Base-by-base conservation (phyloP, 2,329 filamentous ascomycete genomes). In the Truncatella angustata region DNA sequence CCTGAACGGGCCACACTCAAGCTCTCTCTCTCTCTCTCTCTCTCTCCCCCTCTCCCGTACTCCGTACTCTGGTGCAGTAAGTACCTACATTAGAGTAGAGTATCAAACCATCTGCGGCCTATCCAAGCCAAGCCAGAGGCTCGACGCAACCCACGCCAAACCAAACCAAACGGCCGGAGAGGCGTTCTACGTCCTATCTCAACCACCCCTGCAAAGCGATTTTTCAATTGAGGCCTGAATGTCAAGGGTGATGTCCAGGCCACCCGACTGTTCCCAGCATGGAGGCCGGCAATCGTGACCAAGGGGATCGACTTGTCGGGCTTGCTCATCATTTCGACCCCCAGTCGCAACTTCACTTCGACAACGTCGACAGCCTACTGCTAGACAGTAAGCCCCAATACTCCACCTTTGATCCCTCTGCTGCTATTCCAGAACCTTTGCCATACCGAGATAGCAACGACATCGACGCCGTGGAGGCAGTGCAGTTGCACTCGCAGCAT, bases 221-320 rank as follows among this genome's bases (percentile, higher is more conserved):
- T n/a, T n/a, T n/a, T n/a, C n/a, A n/a, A n/a, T 54, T 54, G 48
- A 46, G 48, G 48, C 60, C 58, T 58, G 57, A 60, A 57, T 57
- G 58, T 62, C 59, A 20, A 63, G 63, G 67, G 66, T 70, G 70
- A 71, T 70, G 69, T 69, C 60, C 61, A 62, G 58, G 57, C 57
- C 59, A 58, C 60, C 35, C 47, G 35, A 32, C 36, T 26, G 21
- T 28, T 42, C 21, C 47, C 62, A 75, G 70, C 69, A 80, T 79
- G 76, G 75, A 79, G 69, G 67, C 66, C 64, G 70, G 66, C 66
- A 70, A 68, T 66, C 69, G 66, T 69, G 68, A 75, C 66, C 70
- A 73, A 65, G 70, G 73, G 65, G 70, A 69, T 64, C 66, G 63
- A 63, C 63, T 62, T 62, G 62, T 62, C 58, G 67, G 63, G 55